Base-by-base conservation (phyloP, 306 rosid genomes). In the Crataegus laevigata region DNA sequence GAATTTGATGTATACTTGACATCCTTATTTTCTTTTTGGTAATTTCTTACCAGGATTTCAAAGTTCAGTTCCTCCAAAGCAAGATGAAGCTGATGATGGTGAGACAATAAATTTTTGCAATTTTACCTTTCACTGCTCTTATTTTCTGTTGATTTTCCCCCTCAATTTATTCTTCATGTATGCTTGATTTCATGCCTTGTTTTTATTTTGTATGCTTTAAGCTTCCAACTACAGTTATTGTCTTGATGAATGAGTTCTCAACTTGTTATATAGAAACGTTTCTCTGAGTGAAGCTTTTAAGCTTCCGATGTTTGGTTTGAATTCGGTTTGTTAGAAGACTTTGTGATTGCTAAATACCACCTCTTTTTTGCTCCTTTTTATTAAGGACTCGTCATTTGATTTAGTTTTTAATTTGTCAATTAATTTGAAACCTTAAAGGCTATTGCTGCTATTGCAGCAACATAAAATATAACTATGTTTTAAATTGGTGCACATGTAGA, bases 1-100 rank as follows among this genome's bases (percentile, higher is more conserved):
- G 29, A 40, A 6, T 73, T 42, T 17, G 24, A 57, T 69, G 51
- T 59, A 42, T 22, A 68, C 14, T 73, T 73, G 47, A 80, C 75
- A 34, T 34, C n/a, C 24, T 71, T 32, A 58, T 72, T 18, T 66
- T 42, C 42, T 26, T 58, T 68, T 58, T 58, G 24, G 52, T 75
- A 25, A 75, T 74, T 77, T 22, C 13, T 43, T 84, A 81, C 72
- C 80, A 91, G 97, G 91, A 80, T 82, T 72, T 86, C 92, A 84
- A 77, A 86, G 72, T 83, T 79, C 81, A 22, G 67, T 74, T 81
- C 86, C 92, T 18, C 51, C 86, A 72, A 85, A 87, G 73, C 30
- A 90, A 68, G 83, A 85, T 59, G 89, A 85, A 70, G 94, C 14
- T 15, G 90, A 87, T 81, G 97, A 78, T 68, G 98, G 98, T 94